These are phyloP conservation scores for Colletotrichum orbiculare DNA, from an alignment of 2,329 filamentous ascomycete species.

Conservation along the genomic window DNA sequence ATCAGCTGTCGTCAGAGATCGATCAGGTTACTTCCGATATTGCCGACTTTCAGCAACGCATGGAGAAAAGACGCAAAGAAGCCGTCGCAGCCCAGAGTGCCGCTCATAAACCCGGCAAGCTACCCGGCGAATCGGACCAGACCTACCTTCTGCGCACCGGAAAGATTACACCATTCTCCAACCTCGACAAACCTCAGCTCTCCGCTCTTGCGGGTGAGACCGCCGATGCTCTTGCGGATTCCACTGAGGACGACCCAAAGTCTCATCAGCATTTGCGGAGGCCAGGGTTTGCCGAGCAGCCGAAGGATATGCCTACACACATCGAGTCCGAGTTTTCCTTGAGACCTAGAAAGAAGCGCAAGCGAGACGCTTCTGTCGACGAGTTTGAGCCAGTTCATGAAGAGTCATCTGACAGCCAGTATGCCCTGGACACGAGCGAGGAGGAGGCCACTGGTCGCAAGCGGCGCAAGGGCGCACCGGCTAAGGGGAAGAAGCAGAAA, in stretches of 20 bases:
- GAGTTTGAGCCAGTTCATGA: constrained; percentile 55
- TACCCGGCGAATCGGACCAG: constrained; percentile 84
- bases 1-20: constrained; percentile 73
- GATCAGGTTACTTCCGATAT: constrained; percentile 77
- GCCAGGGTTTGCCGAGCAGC: constrained; percentile 74
- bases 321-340: constrained; percentile 67
- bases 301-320: constrained; percentile 44
- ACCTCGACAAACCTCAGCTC: constrained; percentile 73
- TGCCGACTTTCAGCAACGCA: constrained; percentile 81
- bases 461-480: constrained; percentile 57
- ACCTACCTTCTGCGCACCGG: constrained; percentile 95
- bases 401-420: constrained; percentile 38
- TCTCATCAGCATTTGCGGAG: constrained; percentile 80
- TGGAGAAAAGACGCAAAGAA: constrained; percentile 77
- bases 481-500: constrained; percentile 47
- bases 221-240: constrained; percentile 79
- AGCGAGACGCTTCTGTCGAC: constrained; percentile 52
- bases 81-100: constrained; percentile 55
- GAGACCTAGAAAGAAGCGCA: constrained; percentile 68
- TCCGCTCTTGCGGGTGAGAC: constrained; percentile 75
- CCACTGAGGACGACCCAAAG: constrained; percentile 60
- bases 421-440: constrained; percentile 48
- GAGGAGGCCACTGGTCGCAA: constrained; percentile 53
- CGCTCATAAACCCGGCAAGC: constrained; percentile 64
- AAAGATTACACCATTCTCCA: constrained; percentile 96